A percentile compares a stretch with the other conserved stretches of the same genome.
Conservation (phyloP, 2,329 filamentous ascomycete species). For the Fonsecaea pugnacius region DNA sequence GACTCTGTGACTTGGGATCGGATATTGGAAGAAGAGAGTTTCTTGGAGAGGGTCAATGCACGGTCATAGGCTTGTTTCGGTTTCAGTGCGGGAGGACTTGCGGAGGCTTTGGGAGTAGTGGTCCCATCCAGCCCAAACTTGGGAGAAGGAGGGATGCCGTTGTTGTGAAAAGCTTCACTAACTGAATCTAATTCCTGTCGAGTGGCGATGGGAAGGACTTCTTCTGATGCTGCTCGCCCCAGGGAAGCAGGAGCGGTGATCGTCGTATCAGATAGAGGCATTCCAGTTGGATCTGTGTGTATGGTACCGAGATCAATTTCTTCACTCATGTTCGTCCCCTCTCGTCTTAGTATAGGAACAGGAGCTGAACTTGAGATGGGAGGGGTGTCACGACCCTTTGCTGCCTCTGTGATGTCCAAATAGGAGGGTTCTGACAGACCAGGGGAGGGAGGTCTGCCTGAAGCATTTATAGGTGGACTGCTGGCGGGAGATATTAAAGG, state of each 20-base stretch:
- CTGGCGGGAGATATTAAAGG: conserved; percentile 87
- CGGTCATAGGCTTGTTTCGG: conserved; percentile 78
- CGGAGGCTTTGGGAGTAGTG: conserved; percentile 50
- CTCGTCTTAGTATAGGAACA: conserved; percentile 29
- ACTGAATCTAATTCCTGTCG: conserved; percentile 36
- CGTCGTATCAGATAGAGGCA: conserved; percentile 13
- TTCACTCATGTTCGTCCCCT: conserved; percentile 29
- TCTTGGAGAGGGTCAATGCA: conserved; percentile 81
- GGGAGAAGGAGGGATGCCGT: conserved; percentile 22
- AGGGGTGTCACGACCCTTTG: conserved; percentile 31
- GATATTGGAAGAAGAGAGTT: conserved; percentile 87
- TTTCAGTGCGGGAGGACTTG: conserved; percentile 76
- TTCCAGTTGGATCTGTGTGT: conserved; percentile 20
- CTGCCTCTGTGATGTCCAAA: conserved; percentile 48
- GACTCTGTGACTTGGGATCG: conserved; percentile 88
- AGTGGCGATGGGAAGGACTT: conserved; percentile 54
- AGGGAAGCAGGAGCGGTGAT: conserved; percentile 43
- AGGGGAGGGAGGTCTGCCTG: conserved; percentile 36
- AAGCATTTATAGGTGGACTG: conserved; percentile 62
- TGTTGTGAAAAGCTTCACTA: conserved; percentile 26
- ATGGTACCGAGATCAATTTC: conserved; percentile 10
- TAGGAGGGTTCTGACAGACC: conserved; percentile 56
- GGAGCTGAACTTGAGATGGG: conserved; percentile 5
- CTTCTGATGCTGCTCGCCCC: conserved; percentile 60
- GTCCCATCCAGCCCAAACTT: conserved; percentile 25